Conservation (phyloP, 1,139 yeast species). For the Suhomyces taliae region DNA sequence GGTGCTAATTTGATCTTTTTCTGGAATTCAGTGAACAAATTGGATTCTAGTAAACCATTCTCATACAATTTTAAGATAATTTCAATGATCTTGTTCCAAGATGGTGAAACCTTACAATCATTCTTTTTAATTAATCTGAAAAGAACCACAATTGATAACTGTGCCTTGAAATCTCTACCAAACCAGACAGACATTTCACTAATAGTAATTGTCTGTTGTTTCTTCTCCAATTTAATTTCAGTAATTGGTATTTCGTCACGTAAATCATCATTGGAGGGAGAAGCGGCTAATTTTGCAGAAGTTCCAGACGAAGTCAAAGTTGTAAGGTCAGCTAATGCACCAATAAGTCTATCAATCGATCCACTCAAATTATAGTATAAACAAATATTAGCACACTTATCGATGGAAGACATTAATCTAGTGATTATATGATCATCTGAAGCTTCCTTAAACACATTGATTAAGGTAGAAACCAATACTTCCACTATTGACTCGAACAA, state of each 20-base stretch:
- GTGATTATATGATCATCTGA: conserved; percentile 88
- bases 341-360: conserved; percentile 65
- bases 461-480: conserved; percentile 64
- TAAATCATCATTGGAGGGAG: conserved; percentile 27
- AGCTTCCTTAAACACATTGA: conserved; percentile 81
- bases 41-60: conserved; percentile 69
- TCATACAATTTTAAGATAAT: conserved; percentile 68
- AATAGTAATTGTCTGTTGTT: conserved; percentile 62
- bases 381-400: conserved; percentile 79
- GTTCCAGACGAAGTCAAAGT: conserved; percentile 39
- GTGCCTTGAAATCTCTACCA: conserved; percentile 91
- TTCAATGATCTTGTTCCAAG: conserved; percentile 64
- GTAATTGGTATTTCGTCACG: conserved; percentile 51
- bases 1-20: conserved; percentile 48
- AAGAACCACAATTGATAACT: conserved; percentile 79
- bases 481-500: conserved; percentile 65
- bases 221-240: conserved; percentile 49
- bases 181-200: conserved; percentile 80
- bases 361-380: conserved; percentile 56
- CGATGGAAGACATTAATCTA: conserved; percentile 82
- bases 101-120: conserved; percentile 43
- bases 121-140: conserved; percentile 73
- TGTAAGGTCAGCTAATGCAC: conserved; percentile 63
- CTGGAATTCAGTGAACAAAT: conserved; percentile 66
- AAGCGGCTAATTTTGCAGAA: neutral